These are phyloP conservation scores for Lentinula boryana DNA, from an alignment of 768 basidiomycete species.

Conservation along the genomic window DNA sequence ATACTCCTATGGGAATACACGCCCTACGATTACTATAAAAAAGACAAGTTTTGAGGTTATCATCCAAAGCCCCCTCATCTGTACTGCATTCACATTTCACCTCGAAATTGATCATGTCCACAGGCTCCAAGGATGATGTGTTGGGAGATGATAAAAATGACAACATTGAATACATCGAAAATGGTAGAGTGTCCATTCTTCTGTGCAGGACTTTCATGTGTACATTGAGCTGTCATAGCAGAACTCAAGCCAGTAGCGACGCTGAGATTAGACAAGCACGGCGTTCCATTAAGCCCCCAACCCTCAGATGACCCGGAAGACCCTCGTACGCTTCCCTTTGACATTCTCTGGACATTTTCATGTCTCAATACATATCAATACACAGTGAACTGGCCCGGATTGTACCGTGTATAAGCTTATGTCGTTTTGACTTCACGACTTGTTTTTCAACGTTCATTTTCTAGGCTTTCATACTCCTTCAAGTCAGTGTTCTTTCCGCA, in stretches of 20 bases:
- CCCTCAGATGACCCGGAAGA: constrained; percentile 3
- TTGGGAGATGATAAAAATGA: not conserved
- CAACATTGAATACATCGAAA: not conserved
- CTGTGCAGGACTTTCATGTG: not conserved
- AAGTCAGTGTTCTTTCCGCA: not conserved
- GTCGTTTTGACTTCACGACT: not conserved
- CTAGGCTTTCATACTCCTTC: constrained; percentile 1
- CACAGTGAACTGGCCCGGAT: not conserved
- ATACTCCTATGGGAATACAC: not conserved
- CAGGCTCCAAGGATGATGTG: not conserved
- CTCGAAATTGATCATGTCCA: not conserved
- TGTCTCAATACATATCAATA: not conserved
- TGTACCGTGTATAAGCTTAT: not conserved
- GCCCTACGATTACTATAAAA: not conserved
- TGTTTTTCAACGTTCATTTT: not conserved
- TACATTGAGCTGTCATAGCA: not conserved
- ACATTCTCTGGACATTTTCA: not conserved
- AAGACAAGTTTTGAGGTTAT: not conserved
- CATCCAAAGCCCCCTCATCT: too few species aligned
- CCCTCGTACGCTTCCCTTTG: not conserved
- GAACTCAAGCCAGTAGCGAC: not conserved
- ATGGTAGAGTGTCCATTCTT: not conserved
- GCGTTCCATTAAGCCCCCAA: constrained; percentile 1
- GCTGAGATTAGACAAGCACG: constrained; percentile 1
- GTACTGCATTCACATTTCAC: not conserved